Conservation (phyloP, 2,329 filamentous ascomycete genomes). For the Ceratocystiopsis minuta region DNA sequence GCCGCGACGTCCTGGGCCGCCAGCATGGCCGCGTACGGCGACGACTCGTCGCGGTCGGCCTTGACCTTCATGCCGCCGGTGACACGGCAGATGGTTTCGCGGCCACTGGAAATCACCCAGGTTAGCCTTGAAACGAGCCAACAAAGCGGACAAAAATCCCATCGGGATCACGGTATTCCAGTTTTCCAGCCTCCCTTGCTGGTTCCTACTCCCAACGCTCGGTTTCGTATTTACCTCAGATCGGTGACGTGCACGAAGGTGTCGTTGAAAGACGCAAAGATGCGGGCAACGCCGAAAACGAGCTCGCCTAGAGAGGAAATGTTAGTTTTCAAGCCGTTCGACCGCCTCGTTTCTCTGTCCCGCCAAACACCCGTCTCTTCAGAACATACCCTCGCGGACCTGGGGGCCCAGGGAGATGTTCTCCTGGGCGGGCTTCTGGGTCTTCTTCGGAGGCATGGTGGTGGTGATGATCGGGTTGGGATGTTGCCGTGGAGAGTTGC, state of each 20-base stretch:
- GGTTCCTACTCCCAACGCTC: constrained; percentile 24
- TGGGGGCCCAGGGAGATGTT: constrained; percentile 97
- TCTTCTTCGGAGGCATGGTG: constrained; percentile 92
- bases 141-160: no score
- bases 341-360: not conserved
- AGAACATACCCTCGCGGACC: constrained; percentile 69
- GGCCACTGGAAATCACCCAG: constrained; percentile 58
- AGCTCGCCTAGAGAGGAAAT: constrained; percentile 51
- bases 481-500: constrained; percentile 10
- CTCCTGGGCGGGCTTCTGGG: constrained; percentile 69
- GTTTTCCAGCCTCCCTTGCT: no score
- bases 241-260: constrained; percentile 98
- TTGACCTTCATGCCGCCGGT: constrained; percentile 99
- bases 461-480: constrained; percentile 17
- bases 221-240: constrained; percentile 47
- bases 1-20: constrained; percentile 93
- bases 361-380: no score
- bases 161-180: no score
- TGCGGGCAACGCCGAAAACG: constrained; percentile 94
- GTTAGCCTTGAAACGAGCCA: constrained; percentile 27
- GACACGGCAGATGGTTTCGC: constrained; percentile 99
- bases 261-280: constrained; percentile 91
- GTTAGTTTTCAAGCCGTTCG: no score
- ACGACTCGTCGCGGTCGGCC: constrained; percentile 99
- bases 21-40: constrained; percentile 99